Conservation (phyloP, 208 protist genomes). For the Acanthamoeba sp. region DNA sequence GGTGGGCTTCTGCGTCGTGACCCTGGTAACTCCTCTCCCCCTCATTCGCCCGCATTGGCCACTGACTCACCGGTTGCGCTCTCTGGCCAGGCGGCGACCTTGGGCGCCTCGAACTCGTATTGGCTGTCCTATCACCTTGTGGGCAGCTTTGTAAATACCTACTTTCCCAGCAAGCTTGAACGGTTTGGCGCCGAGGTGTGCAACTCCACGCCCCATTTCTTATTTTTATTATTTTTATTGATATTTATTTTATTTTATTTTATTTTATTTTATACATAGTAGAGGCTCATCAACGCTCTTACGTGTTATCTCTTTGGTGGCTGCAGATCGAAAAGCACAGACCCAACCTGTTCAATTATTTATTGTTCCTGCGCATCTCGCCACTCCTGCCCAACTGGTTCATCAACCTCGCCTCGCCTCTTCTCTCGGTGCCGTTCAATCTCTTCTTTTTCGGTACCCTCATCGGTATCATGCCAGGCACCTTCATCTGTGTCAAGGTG, state of each 20-base stretch:
- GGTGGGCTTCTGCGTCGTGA: conserved; percentile 89
- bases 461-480: conserved; percentile 84
- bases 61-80: background rate
- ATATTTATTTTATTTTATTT: too few species aligned
- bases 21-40: conserved; percentile 64
- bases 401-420: conserved; percentile 93
- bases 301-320: too few species aligned
- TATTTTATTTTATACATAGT: too few species aligned
- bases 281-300: too few species aligned
- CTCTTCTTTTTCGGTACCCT: conserved; percentile 91
- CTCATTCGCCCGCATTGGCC: too few species aligned
- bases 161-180: background rate
- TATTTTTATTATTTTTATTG: too few species aligned
- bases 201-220: background rate
- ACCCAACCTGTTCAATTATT: conserved; percentile 91
- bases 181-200: conserved; percentile 82
- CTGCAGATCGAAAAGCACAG: conserved; percentile 88
- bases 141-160: conserved; percentile 82
- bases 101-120: conserved; percentile 81
- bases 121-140: conserved; percentile 85
- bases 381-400: conserved; percentile 96
- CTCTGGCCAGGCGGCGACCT: conserved; percentile 88
- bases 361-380: conserved; percentile 94
- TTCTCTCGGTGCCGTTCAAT: conserved; percentile 89
- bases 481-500: conserved; percentile 43